Evolutionary conservation across 2,329 filamentous ascomycete species (phyloP).

Genomic region (Thelonectria rubi): DNA sequence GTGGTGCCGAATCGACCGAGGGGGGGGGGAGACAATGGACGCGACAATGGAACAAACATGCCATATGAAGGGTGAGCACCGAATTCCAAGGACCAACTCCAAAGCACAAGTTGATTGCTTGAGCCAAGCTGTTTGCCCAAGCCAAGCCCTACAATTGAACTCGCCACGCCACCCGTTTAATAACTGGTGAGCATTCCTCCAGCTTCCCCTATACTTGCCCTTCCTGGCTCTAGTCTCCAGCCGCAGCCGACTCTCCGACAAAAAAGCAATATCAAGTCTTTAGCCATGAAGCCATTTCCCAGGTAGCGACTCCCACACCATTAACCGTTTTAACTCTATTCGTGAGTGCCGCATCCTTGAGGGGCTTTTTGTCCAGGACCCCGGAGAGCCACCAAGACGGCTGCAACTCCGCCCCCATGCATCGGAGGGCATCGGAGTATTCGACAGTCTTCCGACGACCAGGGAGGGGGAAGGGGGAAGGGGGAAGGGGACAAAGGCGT

Average conservation of each 20-base stretch:
- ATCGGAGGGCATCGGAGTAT: constrained; percentile 4
- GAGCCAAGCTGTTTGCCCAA: too few relatives aligned
- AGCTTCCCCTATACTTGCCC: neutral
- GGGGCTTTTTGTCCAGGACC: neutral
- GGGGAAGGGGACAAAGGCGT: neutral
- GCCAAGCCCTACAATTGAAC: too few relatives aligned
- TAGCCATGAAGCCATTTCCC: neutral
- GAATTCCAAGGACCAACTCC: neutral
- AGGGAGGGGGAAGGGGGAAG: neutral
- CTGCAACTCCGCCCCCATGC: constrained; percentile 4
- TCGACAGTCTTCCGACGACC: neutral
- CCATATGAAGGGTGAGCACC: neutral
- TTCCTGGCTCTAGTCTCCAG: neutral
- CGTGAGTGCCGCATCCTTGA: neutral
- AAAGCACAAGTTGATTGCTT: too few relatives aligned
- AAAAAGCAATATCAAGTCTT: neutral
- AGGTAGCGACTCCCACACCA: neutral
- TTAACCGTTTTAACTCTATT: neutral
- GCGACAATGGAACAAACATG: neutral
- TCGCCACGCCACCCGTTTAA: neutral
- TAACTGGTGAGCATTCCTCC: neutral
- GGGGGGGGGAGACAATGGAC: neutral
- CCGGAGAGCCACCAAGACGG: neutral
- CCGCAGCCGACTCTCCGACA: neutral
- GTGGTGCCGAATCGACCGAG: neutral